Evolutionary conservation across 371 early-diverging fungal genomes (phyloP), one percentile per base, ranked within the genome.

Genomic region (Lichtheimia ornata): DNA sequence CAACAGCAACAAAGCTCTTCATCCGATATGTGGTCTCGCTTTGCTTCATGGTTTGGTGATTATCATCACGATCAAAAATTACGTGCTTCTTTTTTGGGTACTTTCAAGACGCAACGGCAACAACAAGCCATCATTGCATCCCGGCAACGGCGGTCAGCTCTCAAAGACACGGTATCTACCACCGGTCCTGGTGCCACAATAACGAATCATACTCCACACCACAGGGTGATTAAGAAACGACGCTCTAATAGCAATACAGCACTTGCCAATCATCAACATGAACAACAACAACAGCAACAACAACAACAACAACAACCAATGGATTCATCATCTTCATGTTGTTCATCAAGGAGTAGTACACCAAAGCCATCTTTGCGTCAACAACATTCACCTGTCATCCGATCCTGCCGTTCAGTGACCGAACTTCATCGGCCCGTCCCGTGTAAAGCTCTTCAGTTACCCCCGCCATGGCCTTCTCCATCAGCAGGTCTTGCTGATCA

Each of bases 41-140:
- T 64, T 41, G 51, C 59, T n/a, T 52, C 64, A 3, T 64, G 64
- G 58, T 64, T 64, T 54, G 58, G 58, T 24, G 49, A 62, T 54
- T 62, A 58, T 54, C 41, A 56, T 27, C 30, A 53, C 50, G 25
- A 56, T 41, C 30, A 44, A 24, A 59, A 64, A 53, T 41, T 57
- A 6, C 54, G 57, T 15, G 56, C 58, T 7, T 57, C 59, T 15
- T 42, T 62, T 14, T 49, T 64, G 22, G 45, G 54, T 14, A 58
- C 59, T 22, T 58, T 64, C 43, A 58, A 66, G 65, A 58, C 62
- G 27, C 58, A 56, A 58, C 55, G 60, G 57, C 75, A 79, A 53
- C 79, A 79, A 60, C 72, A 73, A 47, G 79, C 79, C 1, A 79
- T 79, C 41, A 79, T 79, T 60, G 72, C 68, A 54, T 71, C 73